These are phyloP conservation scores for Botrytis hyacinthi DNA, from an alignment of 2,329 filamentous ascomycete species.

Conservation along the genomic window DNA sequence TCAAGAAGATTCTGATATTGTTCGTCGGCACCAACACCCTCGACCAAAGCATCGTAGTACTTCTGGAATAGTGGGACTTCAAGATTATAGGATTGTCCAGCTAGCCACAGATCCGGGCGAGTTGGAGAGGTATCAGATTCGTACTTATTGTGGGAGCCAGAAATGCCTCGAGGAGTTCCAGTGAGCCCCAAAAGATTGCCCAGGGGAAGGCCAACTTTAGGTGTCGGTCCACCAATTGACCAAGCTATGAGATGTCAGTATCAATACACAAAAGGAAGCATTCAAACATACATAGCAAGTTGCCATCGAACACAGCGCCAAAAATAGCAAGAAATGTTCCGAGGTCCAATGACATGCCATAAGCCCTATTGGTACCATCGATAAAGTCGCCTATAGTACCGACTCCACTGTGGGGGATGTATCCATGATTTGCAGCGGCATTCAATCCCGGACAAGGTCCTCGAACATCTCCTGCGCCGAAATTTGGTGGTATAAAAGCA, in stretches of 20 bases:
- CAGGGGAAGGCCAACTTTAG: slow-evolving; percentile 23
- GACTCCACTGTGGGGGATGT: slow-evolving; percentile 42
- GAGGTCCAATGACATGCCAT: slow-evolving; percentile 16
- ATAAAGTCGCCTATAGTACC: slow-evolving; percentile 35
- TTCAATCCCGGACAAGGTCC: slow-evolving; percentile 42
- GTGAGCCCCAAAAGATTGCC: slow-evolving; percentile 29
- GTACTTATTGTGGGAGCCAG: slow-evolving; percentile 51
- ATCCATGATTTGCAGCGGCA: slow-evolving; percentile 44
- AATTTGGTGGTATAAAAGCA: slow-evolving; percentile 25
- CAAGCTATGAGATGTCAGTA: not conserved
- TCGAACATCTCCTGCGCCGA: slow-evolving; percentile 27
- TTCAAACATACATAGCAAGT: not conserved
- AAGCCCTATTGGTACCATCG: slow-evolving; percentile 28
- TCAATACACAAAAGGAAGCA: not conserved
- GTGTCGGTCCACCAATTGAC: slow-evolving; percentile 12
- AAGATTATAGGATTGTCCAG: slow-evolving; percentile 1
- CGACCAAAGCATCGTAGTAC: slow-evolving; percentile 13
- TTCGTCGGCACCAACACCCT: slow-evolving; percentile 6
- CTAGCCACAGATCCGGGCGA: slow-evolving; percentile 45
- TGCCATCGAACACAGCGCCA: slow-evolving; percentile 2
- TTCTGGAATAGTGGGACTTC: slow-evolving; percentile 11
- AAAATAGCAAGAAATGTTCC: slow-evolving; percentile 2
- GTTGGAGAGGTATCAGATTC: slow-evolving; percentile 52
- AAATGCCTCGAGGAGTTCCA: slow-evolving; percentile 46
- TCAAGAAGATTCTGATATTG: slow-evolving; percentile 9